A percentile compares a stretch with the other conserved stretches of the same genome.
These are phyloP conservation scores for Didymella pinodella DNA, from an alignment of 2,329 filamentous ascomycete genomes.

Conservation along the genomic window DNA sequence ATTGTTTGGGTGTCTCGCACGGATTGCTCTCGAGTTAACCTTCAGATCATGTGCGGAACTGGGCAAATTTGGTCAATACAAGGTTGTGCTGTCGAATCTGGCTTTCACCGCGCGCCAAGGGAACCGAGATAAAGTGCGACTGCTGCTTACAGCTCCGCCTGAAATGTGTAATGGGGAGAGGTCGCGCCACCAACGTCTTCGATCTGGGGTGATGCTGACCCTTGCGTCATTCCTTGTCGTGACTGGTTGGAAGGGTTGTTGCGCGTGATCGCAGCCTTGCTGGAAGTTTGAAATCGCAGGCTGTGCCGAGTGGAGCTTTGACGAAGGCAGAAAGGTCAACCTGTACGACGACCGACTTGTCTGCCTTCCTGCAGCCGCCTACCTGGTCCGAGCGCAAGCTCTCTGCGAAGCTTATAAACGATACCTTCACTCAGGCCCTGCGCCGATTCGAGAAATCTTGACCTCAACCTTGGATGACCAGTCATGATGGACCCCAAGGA, in stretches of 20 bases:
- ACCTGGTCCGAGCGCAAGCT: constrained; percentile 7
- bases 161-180: constrained; percentile 4
- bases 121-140: background rate
- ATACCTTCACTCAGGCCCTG: constrained; percentile 1
- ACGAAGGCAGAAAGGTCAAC: background rate
- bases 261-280: constrained; percentile 5
- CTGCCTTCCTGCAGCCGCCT: constrained; percentile 4
- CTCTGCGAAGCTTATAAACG: constrained; percentile 21
- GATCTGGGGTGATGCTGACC: constrained; percentile 2
- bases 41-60: background rate
- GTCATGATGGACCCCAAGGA: constrained; percentile 28
- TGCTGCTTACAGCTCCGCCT: background rate
- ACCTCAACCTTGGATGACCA: constrained; percentile 4
- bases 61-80: background rate
- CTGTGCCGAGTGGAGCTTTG: background rate
- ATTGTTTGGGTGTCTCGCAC: background rate
- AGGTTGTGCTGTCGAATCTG: background rate
- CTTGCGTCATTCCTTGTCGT: background rate
- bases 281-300: background rate
- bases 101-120: background rate
- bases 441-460: constrained; percentile 1
- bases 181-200: constrained; percentile 6
- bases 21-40: background rate
- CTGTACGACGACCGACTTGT: constrained; percentile 5
- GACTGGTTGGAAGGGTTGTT: background rate